Percentiles rank a stretch among this genome's conserved stretches.
These are phyloP conservation scores for Boletales sp. DNA, from an alignment of 768 basidiomycete genomes.

Conservation along the genomic window DNA sequence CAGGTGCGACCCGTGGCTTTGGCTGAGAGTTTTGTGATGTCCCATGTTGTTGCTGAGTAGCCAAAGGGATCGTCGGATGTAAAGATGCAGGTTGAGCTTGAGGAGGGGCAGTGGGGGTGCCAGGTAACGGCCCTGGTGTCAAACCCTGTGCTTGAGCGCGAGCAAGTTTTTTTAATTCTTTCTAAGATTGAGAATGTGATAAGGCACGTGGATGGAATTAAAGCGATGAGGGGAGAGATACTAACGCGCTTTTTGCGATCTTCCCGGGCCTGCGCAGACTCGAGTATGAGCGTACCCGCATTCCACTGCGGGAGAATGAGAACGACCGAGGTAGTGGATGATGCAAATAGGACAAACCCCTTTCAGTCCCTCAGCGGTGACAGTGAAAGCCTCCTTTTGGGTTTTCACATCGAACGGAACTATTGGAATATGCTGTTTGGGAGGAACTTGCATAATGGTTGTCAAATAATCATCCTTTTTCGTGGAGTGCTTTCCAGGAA, in stretches of 20 bases:
- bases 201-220: constrained; percentile 11
- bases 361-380: constrained; percentile 70
- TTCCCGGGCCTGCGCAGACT: constrained; percentile 72
- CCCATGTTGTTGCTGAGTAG: constrained; percentile 21
- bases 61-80: constrained; percentile 19
- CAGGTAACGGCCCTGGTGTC: constrained; percentile 17
- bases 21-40: constrained; percentile 9
- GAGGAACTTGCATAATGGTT: constrained; percentile 62
- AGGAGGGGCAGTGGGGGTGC: constrained; percentile 27
- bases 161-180: constrained; percentile 67
- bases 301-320: constrained; percentile 55
- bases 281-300: constrained; percentile 52
- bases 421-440: constrained; percentile 67
- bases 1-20: constrained; percentile 31
- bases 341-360: constrained; percentile 47
- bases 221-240: constrained; percentile 14
- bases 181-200: constrained; percentile 37
- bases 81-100: constrained; percentile 32
- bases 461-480: constrained; percentile 76
- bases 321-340: constrained; percentile 1
- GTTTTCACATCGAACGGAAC: constrained; percentile 60
- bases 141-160: constrained; percentile 45
- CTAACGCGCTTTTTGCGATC: constrained; percentile 75
- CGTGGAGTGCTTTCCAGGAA: constrained; percentile 77
- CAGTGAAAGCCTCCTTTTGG: constrained; percentile 68